Evolutionary conservation across 441 rosid species (phyloP).

Genomic region (Adansonia rubrostipa): DNA sequence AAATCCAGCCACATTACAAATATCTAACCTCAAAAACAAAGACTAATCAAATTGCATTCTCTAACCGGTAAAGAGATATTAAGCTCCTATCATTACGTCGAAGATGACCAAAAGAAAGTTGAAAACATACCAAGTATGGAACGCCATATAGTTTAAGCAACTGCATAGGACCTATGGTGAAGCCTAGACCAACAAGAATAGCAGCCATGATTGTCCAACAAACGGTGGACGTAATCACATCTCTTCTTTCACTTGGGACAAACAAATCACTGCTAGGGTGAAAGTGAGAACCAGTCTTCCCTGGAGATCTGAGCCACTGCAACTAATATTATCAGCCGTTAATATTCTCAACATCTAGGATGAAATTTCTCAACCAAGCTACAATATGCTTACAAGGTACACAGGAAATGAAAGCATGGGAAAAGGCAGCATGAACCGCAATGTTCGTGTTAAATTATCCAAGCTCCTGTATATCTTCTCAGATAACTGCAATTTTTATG

Average conservation of each 20-base stretch:
- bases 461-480: slow-evolving; percentile 71
- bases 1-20: slow-evolving; percentile 67
- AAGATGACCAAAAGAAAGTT: slow-evolving; percentile 3
- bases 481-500: slow-evolving; percentile 54
- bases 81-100: background rate
- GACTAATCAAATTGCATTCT: background rate
- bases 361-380: background rate
- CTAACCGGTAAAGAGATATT: background rate
- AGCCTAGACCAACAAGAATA: slow-evolving; percentile 48
- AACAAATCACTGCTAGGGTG: slow-evolving; percentile 63
- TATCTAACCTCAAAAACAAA: slow-evolving; percentile 32
- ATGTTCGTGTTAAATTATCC: slow-evolving; percentile 43
- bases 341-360: background rate
- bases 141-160: slow-evolving; percentile 61
- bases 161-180: slow-evolving; percentile 55
- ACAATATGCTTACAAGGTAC: slow-evolving; percentile 54
- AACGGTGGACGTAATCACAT: slow-evolving; percentile 59
- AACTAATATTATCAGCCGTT: background rate
- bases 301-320: slow-evolving; percentile 70
- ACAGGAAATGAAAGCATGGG: slow-evolving; percentile 69
- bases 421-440: slow-evolving; percentile 62
- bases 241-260: slow-evolving; percentile 52
- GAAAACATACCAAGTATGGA: slow-evolving; percentile 54
- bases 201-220: slow-evolving; percentile 69
- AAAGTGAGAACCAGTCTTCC: slow-evolving; percentile 69